Percentiles rank a stretch among this genome's conserved stretches.
phyloP scores from a whole-genome alignment of 768 basidiomycete genomes.

The Lactarius indigo region DNA sequence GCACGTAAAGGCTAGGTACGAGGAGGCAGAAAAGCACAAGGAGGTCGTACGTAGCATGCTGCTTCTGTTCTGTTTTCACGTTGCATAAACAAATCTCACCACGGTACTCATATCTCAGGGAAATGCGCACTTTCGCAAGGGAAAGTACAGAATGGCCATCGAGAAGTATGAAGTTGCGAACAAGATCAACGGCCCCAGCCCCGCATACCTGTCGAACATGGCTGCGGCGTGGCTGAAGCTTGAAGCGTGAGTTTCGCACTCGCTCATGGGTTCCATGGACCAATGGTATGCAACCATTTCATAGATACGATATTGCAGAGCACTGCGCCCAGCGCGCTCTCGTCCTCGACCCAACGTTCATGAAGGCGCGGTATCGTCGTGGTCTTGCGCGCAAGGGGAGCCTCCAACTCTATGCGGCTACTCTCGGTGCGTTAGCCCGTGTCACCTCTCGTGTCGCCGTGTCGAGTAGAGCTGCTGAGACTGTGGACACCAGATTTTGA shows the following conservation, averaged over 20 bases:
- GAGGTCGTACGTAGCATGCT: conserved; percentile 9
- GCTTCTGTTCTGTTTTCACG: not conserved
- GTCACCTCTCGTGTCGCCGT: no score
- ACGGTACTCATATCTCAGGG: conserved; percentile 34
- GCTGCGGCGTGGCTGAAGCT: conserved; percentile 43
- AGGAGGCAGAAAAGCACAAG: conserved; percentile 5
- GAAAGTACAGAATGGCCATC: conserved; percentile 38
- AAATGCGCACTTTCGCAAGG: conserved; percentile 40
- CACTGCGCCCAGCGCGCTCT: not conserved
- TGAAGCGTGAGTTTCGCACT: conserved; percentile 26
- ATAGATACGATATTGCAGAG: not conserved
- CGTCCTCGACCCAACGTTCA: conserved; percentile 30
- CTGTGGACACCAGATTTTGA: conserved; percentile 31
- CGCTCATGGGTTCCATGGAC: not conserved
- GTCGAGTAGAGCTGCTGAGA: not conserved
- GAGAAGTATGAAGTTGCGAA: conserved; percentile 42
- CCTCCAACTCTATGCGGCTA: conserved; percentile 26
- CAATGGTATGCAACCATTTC: not conserved
- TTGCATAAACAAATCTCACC: not conserved
- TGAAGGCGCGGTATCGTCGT: conserved; percentile 37
- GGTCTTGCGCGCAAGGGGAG: conserved; percentile 35
- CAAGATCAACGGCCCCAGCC: conserved; percentile 36
- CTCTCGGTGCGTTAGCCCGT: conserved; percentile 25
- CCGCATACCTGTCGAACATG: conserved; percentile 41
- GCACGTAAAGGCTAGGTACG: not conserved